Evolutionary conservation across 805 yeast genomes (phyloP), one percentile per base, ranked within the genome.

Genomic region (Kuraishia borneana): DNA sequence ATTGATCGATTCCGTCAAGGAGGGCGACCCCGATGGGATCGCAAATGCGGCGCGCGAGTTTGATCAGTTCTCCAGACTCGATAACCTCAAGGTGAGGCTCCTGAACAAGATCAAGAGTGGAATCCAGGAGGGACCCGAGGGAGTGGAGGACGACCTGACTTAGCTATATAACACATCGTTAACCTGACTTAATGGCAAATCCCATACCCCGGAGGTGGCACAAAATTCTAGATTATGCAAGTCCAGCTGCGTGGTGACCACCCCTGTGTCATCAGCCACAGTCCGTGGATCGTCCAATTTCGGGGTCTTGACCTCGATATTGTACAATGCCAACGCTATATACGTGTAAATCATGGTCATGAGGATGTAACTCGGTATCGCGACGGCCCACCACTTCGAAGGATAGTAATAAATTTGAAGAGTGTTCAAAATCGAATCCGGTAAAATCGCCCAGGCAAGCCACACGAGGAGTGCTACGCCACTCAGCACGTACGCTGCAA

Each of bases 311-410:
- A 75, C 67, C 49, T 89, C 96, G n/a, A 73, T 70, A 45, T 83
- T 83, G 60, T 81, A 85, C 27, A 76, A 54, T 2, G 77, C 75
- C 29, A 88, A 55, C 7, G 77, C 83, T 2, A 81, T 60, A 51
- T 88, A 89, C 0, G 68, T 70, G 48, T 73, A 87, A 13, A 77
- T 56, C 85, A 88, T 76, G 8, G 66, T 52, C 66, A 83, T 73
- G 21, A 89, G 56, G 4, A 79, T 65, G 42, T 72, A 73, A 10
- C 83, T 65, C 3, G 96, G 95, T 2, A 83, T 53, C 2, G 84
- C 82, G 23, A 83, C 50, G 2, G 94, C 78, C 98, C 97, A 92
- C 76, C 88, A 82, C 43, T 94, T 65, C 21, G 89, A 82, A 0
- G 97, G 97, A 45, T 77, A 82, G 53, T 76, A 87, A 46, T 68